phyloP scores from a whole-genome alignment of 306 rosid species.

The Medicago truncatula region DNA sequence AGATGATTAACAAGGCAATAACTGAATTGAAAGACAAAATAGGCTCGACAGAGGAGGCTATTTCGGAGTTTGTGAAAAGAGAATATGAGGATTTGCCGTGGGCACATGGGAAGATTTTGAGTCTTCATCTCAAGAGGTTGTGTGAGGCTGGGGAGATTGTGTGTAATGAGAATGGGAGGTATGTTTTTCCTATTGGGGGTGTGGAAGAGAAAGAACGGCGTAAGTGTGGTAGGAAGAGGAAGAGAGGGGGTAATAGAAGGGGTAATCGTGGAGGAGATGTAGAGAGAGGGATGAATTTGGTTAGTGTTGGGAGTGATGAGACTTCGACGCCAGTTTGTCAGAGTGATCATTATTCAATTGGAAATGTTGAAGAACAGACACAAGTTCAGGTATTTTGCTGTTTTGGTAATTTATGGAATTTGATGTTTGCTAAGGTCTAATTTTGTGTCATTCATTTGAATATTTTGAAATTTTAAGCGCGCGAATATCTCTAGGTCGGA shows the following conservation, averaged over 20 bases:
- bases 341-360: not conserved
- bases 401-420: not conserved
- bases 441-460: not conserved
- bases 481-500: not conserved
- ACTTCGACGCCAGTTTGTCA: not conserved
- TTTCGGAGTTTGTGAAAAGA: slow-evolving; percentile 40
- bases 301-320: not conserved
- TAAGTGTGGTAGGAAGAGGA: slow-evolving; percentile 31
- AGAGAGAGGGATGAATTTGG: too few species aligned
- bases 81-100: slow-evolving; percentile 48
- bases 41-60: slow-evolving; percentile 46
- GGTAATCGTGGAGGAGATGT: not conserved
- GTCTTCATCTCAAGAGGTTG: slow-evolving; percentile 43
- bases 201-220: not conserved
- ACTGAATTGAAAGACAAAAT: slow-evolving; percentile 25
- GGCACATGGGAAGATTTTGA: slow-evolving; percentile 51
- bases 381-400: slow-evolving; percentile 37
- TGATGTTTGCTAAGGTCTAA: not conserved
- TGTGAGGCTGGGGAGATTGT: slow-evolving; percentile 41
- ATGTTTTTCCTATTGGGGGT: slow-evolving; percentile 13
- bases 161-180: slow-evolving; percentile 24
- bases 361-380: slow-evolving; percentile 13
- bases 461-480: not conserved
- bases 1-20: slow-evolving; percentile 56
- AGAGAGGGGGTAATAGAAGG: slow-evolving; percentile 4